Conservation (phyloP, 2,329 filamentous ascomycete species). For the Trichothecium roseum region DNA sequence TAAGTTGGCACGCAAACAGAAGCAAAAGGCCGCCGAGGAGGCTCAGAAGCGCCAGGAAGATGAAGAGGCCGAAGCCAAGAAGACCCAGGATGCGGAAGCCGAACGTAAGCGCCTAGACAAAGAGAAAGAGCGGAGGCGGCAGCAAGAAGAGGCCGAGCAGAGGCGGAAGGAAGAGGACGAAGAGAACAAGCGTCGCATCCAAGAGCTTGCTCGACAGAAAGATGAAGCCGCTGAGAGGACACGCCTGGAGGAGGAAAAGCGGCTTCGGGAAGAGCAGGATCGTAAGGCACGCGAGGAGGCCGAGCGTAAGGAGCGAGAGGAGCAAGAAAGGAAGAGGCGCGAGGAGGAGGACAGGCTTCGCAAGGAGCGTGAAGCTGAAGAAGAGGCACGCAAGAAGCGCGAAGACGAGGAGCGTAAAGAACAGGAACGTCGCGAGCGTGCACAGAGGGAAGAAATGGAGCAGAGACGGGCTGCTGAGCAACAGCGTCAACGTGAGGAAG, state of each 20-base stretch:
- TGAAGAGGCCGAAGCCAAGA: constrained; percentile 22
- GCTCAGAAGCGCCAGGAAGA: constrained; percentile 6
- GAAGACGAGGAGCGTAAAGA: too few species aligned
- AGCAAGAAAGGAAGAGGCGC: constrained; percentile 31
- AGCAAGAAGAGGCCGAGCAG: constrained; percentile 12
- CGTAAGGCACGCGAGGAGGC: constrained; percentile 27
- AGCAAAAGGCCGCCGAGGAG: constrained; percentile 9
- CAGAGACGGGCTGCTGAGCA: constrained; percentile 38
- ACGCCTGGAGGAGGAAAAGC: constrained; percentile 27
- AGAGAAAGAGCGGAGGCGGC: constrained; percentile 20
- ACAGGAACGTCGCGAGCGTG: constrained; percentile 34
- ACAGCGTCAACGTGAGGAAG: constrained; percentile 39
- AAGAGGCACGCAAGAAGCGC: constrained; percentile 37
- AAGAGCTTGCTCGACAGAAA: constrained; percentile 31
- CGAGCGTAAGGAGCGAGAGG: constrained; percentile 4
- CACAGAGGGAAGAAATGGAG: constrained; percentile 34
- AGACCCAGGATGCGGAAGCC: constrained; percentile 25
- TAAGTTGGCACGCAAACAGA: constrained; percentile 16
- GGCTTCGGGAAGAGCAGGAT: constrained; percentile 25
- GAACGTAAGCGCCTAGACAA: constrained; percentile 21
- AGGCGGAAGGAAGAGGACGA: constrained; percentile 6
- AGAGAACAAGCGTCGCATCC: constrained; percentile 27
- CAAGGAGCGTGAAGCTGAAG: constrained; percentile 31
- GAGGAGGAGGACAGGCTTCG: constrained; percentile 5
- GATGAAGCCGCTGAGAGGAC: constrained; percentile 26